Evolutionary conservation across 305 asterid genomes (phyloP).

Genomic region (Rubia balearica): DNA sequence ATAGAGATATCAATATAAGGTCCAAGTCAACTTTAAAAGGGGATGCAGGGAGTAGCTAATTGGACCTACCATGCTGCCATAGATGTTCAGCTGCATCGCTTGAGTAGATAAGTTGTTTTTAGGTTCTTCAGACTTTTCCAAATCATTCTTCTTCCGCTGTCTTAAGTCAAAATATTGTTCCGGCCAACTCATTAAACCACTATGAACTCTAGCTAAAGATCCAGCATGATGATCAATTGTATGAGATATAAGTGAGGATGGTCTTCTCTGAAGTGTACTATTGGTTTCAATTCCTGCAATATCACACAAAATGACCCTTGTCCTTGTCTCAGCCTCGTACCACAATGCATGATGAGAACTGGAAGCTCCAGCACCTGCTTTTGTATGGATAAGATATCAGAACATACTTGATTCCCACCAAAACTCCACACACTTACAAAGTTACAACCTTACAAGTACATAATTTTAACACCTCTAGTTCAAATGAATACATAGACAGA

Average conservation of each 20-base stretch:
- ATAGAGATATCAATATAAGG: neutral
- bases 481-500: neutral
- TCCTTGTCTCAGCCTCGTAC: conserved; percentile 70
- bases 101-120: conserved; percentile 51
- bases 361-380: conserved; percentile 38
- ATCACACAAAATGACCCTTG: conserved; percentile 62
- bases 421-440: neutral
- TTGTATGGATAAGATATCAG: conserved; percentile 5
- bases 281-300: conserved; percentile 54
- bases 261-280: conserved; percentile 43
- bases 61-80: conserved; percentile 64
- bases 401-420: neutral
- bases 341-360: conserved; percentile 48
- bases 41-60: neutral
- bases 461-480: neutral
- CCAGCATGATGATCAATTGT: conserved; percentile 46
- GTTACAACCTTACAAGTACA: neutral
- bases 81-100: conserved; percentile 74
- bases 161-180: conserved; percentile 32
- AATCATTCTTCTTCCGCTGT: conserved; percentile 22
- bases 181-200: conserved; percentile 83
- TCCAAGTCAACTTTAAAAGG: neutral
- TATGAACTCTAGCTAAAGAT: conserved; percentile 38
- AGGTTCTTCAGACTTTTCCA: conserved; percentile 29
- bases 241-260: conserved; percentile 46